Base-by-base conservation (phyloP, 495 filamentous ascomycete genomes). In the Xanthoparmelia taractica region DNA sequence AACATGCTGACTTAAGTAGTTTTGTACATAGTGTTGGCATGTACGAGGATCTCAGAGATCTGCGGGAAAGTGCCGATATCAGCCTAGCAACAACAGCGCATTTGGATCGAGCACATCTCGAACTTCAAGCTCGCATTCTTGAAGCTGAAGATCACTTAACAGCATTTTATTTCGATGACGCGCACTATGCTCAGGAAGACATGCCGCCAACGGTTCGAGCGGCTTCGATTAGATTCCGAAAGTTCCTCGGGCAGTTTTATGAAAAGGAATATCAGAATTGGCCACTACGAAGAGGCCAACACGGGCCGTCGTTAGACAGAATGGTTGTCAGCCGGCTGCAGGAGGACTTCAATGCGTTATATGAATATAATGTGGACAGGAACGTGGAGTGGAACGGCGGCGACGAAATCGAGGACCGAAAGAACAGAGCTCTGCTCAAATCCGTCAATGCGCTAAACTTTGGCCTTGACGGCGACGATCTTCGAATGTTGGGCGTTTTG, bases 1-100 rank as follows among this genome's bases (percentile, higher is more conserved):
- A 8, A 12, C 12, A 23, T 2, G 59, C 59, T 60, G 59, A 60
- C 33, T 29, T 37, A 1, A 47, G 23, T 6, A 60, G 52, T 6
- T 89, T 85, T 68, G 76, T 84, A 13, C 87, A 89, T 61, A 81
- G 80, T 61, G 82, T 79, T n/a, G 86, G 86, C 13, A 83, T 87
- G 84, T 86, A 80, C 70, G 74, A 75, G 47, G 33, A 31, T 15
- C 18, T 67, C 20, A 33, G 37, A 10, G 11, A 34, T 52, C 27
- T 67, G 20, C 60, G 29, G 36, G 65, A 67, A 31, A 50, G 62
- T 47, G 48, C 37, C 5, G 71, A 76, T 59, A 71, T 88, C 58
- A 83, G 83, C 1, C 79, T 79, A 1, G 79, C 85, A 50, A 85
- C 86, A 5, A 80, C 79, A 29, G 81, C 84, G 0, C 77, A 87